Conservation (phyloP, 495 filamentous ascomycete genomes). For the Jackrogersella multiformis region DNA sequence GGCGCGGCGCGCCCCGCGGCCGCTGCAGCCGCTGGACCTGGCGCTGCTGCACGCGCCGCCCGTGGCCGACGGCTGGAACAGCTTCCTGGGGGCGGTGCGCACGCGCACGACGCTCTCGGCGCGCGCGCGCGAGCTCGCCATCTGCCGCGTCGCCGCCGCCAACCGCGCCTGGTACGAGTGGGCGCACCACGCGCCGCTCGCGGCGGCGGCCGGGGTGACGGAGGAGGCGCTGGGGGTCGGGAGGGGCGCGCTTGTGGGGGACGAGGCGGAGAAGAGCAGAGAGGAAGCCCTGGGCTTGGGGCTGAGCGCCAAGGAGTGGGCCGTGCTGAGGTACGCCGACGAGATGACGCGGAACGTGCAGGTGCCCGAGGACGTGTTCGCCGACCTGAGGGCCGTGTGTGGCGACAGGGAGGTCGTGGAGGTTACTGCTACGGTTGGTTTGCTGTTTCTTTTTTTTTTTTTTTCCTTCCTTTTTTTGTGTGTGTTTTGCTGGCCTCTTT, state of each 20-base stretch:
- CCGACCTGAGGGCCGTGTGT: slow-evolving; percentile 64
- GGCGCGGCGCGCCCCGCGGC: slow-evolving; percentile 69
- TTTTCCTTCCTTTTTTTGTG: slow-evolving; percentile 5
- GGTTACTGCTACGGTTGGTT: slow-evolving; percentile 73
- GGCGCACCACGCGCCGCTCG: slow-evolving; percentile 76
- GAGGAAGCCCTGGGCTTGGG: slow-evolving; percentile 42
- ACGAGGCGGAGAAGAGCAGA: slow-evolving; percentile 13
- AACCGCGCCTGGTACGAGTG: slow-evolving; percentile 83
- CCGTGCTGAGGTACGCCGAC: slow-evolving; percentile 75
- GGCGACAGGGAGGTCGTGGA: slow-evolving; percentile 77
- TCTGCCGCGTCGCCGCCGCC: slow-evolving; percentile 76
- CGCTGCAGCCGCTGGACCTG: slow-evolving; percentile 75
- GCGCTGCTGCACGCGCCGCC: slow-evolving; percentile 76
- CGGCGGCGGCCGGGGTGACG: slow-evolving; percentile 56
- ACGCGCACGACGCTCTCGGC: slow-evolving; percentile 68
- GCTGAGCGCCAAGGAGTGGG: slow-evolving; percentile 67
- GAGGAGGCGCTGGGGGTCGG: slow-evolving; percentile 57
- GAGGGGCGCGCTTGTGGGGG: slow-evolving; percentile 19
- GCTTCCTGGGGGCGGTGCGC: slow-evolving; percentile 78
- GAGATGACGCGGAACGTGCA: slow-evolving; percentile 74
- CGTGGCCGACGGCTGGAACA: slow-evolving; percentile 82
- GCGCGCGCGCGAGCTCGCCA: slow-evolving; percentile 73
- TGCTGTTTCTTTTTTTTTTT: not conserved
- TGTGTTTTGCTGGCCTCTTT: no score
- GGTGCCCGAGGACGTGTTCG: slow-evolving; percentile 72